Evolutionary conservation across 2,329 filamentous ascomycete genomes (phyloP).

Genomic region (Davidsoniella neocaledoniae): DNA sequence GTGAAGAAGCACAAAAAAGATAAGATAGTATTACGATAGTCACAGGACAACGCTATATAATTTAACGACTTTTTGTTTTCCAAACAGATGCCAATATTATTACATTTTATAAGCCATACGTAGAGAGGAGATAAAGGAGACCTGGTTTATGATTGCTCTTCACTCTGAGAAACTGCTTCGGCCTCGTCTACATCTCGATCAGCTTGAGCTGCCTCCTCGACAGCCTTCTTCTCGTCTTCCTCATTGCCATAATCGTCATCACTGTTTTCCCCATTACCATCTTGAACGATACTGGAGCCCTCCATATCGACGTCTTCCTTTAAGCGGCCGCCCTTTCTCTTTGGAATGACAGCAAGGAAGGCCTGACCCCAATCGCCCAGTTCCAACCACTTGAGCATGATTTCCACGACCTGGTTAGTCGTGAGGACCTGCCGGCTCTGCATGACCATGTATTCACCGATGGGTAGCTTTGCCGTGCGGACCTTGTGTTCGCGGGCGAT

Average conservation of each 20-base stretch:
- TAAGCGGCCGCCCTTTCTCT: constrained; percentile 66
- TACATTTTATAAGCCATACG: background rate
- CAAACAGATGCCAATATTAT: constrained; percentile 3
- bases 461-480: constrained; percentile 78
- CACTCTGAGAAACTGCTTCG: background rate
- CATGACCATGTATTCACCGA: constrained; percentile 92
- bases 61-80: background rate
- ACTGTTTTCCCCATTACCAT: constrained; percentile 17
- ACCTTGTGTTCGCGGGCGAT: constrained; percentile 59
- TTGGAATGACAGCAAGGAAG: constrained; percentile 76
- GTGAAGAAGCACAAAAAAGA: background rate
- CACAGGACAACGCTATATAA: constrained; percentile 6
- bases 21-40: background rate
- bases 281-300: constrained; percentile 14
- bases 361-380: constrained; percentile 80
- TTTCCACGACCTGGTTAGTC: constrained; percentile 92
- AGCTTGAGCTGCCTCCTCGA: constrained; percentile 8
- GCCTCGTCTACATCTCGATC: constrained; percentile 8
- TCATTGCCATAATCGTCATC: constrained; percentile 14
- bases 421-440: constrained; percentile 69
- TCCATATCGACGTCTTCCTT: constrained; percentile 22
- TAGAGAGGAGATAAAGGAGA: background rate
- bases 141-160: background rate
- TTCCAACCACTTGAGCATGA: constrained; percentile 89
- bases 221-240: constrained; percentile 6